Evolutionary conservation across 2,329 filamentous ascomycete genomes (phyloP), one percentile per base, ranked within the genome.

Genomic region (Botrytis pseudocinerea): DNA sequence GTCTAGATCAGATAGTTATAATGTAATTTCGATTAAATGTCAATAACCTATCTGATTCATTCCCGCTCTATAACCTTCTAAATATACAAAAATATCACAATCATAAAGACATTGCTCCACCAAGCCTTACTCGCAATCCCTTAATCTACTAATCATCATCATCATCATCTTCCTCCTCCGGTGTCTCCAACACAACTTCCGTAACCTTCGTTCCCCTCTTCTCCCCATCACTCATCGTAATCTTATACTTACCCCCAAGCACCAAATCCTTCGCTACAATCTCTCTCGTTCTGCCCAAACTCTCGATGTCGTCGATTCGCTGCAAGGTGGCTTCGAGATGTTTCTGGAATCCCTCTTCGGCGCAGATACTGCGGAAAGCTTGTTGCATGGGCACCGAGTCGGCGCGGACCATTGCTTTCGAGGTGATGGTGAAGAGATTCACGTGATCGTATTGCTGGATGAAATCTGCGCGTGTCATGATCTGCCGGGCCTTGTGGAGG

Each of bases 381-480:
- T 90, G 90, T 82, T 97, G 94, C 96, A 99, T 99, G 2, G 96
- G 96, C 40, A 99, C 95, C 2, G 92, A 95, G 82, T 97, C 95
- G 1, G 96, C 96, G 64, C 96, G 90, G 12, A 99, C 96, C 81
- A 92, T 92, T 25, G 95, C 94, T 59, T 88, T 87, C 73, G 91
- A 93, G 74, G 97, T 95, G 79, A 99, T 98, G 75, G 93, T 96
- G 83, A 98, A 98, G 74, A 99, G 89, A 81, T 98, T 98, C 74
- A 96, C 89, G 76, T 96, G 93, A 83, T 99, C 96, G 80, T 98
- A 95, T 74, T 90, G 87, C 77, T 96, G 91, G 79, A 98, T 95
- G 81, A 98, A 99, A 82, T 99, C 96, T 74, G 94, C 92, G 70
- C 96, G 88, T 22, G 96, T 98, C 95, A 98, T 98, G 81, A 98